Evolutionary conservation across 108 stramenopile species (phyloP).

Genomic region (Cyclotella atomus): DNA sequence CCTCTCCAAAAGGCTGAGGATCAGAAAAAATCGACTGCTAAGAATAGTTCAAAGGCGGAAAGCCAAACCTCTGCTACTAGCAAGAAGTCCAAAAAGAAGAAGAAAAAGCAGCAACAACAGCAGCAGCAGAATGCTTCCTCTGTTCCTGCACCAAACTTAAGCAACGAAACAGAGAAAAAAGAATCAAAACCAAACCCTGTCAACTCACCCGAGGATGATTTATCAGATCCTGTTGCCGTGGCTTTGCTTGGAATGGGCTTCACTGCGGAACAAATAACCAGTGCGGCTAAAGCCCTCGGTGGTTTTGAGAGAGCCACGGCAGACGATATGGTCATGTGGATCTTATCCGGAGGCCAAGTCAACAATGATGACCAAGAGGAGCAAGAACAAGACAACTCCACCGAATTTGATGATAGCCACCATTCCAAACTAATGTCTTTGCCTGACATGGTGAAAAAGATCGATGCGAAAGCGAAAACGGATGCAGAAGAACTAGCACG

Average conservation of each 20-base stretch:
- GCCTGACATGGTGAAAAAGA: constrained; percentile 22
- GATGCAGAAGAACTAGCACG: constrained; percentile 45
- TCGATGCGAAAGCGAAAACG: constrained; percentile 22
- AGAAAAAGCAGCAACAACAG: constrained; percentile 39
- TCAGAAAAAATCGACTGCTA: constrained; percentile 10
- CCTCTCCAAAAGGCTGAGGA: constrained; percentile 25
- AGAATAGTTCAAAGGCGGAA: background rate
- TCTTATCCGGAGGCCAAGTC: constrained; percentile 54
- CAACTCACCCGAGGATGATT: constrained; percentile 14
- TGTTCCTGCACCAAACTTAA: constrained; percentile 13
- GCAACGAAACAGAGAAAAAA: constrained; percentile 1
- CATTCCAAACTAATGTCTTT: constrained; percentile 1
- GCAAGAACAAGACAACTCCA: background rate
- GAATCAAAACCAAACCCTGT: constrained; percentile 11
- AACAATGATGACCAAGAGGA: constrained; percentile 9
- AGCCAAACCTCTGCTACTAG: constrained; percentile 12
- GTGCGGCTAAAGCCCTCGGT: constrained; percentile 77
- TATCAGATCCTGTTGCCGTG: constrained; percentile 67
- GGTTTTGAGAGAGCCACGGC: constrained; percentile 76
- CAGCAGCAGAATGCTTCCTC: constrained; percentile 12
- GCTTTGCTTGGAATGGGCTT: constrained; percentile 87
- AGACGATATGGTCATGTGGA: constrained; percentile 86
- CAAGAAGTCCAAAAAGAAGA: constrained; percentile 66
- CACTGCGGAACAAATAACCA: constrained; percentile 61
- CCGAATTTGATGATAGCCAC: constrained; percentile 3